Percentiles rank a stretch among this genome's conserved stretches.
Conservation (phyloP, 2,329 filamentous ascomycete species). For the Fusarium sp. region DNA sequence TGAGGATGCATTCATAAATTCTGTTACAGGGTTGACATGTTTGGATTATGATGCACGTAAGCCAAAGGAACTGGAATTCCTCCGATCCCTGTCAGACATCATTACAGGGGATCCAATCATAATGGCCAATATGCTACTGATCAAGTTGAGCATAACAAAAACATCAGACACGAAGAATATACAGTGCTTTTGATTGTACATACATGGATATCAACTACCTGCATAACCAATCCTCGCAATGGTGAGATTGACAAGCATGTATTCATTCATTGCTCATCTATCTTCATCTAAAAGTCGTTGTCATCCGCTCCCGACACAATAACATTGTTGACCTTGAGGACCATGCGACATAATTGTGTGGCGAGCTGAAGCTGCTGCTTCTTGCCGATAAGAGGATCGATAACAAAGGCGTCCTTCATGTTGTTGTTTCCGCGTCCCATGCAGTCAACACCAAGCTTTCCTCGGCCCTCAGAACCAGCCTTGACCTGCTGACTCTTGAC, state of each 20-base stretch:
- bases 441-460: slow-evolving; percentile 91
- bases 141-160: neutral
- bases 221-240: slow-evolving; percentile 34
- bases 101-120: slow-evolving; percentile 11
- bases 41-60: neutral
- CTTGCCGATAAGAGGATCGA: slow-evolving; percentile 98
- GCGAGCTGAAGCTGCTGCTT: slow-evolving; percentile 95
- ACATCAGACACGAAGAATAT: neutral
- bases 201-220: slow-evolving; percentile 33
- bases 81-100: slow-evolving; percentile 10
- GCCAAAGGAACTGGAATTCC: slow-evolving; percentile 15
- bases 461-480: slow-evolving; percentile 60
- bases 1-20: neutral
- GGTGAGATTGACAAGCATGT: slow-evolving; percentile 35
- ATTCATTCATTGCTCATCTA: slow-evolving; percentile 37
- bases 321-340: slow-evolving; percentile 96
- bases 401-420: slow-evolving; percentile 98
- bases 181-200: slow-evolving; percentile 30
- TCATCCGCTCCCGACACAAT: slow-evolving; percentile 90
- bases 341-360: slow-evolving; percentile 97
- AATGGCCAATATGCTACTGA: neutral
- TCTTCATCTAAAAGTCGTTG: slow-evolving; percentile 76
- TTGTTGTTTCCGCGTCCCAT: slow-evolving; percentile 96
- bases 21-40: neutral
- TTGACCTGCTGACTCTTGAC: slow-evolving; percentile 98